Evolutionary conservation across 805 yeast genomes (phyloP), one percentile per base, ranked within the genome.

Genomic region (Trichomonascus vanleenenianus): DNA sequence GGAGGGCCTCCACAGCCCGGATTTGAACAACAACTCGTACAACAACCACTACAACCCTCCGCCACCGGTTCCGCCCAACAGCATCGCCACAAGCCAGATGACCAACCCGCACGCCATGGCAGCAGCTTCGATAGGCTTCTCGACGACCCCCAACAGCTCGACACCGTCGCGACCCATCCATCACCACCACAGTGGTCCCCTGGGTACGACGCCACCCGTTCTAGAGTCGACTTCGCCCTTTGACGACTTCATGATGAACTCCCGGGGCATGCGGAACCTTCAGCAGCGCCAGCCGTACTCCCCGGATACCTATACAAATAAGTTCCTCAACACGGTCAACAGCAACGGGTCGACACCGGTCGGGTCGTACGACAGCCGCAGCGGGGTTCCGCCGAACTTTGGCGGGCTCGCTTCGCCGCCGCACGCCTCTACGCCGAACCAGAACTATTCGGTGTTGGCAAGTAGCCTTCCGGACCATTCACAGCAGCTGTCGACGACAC

Each of bases 171-270:
- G 34, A 5, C 42, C 31, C 11, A 39, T 30, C 19, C 12, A 10
- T 30, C 20, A 31, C 25, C 30, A 47, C 12, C 19, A 43, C 18
- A 14, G 25, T 14, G 18, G 32, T 3, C 18, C 33, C 15, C 34
- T 39, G 15, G 55, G 58, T 8, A 47, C 53, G 25, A 53, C 61
- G 11, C 58, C 62, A 18, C 58, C 62, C 1, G 42, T 56, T 7
- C 55, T 56, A 19, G 54, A 44, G 35, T 52, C 59, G 11, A 47
- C 60, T 27, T 57, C 62, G 10, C 62, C 64, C 19, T 58, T 58
- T 43, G 59, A 60, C 44, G 59, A 56, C 38, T 57, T 54, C 39
- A 47, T 50, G 54, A 45, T 45, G 30, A 42, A 33, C 16, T 14
- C 38, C n/a, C 22, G 38, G n/a, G 39, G 33, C 12, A 8, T 15